Percentiles rank a stretch among this genome's conserved stretches.
Evolutionary conservation across 352 stramenopile species (phyloP).

Genomic region (Phytophthora cryptogea): DNA sequence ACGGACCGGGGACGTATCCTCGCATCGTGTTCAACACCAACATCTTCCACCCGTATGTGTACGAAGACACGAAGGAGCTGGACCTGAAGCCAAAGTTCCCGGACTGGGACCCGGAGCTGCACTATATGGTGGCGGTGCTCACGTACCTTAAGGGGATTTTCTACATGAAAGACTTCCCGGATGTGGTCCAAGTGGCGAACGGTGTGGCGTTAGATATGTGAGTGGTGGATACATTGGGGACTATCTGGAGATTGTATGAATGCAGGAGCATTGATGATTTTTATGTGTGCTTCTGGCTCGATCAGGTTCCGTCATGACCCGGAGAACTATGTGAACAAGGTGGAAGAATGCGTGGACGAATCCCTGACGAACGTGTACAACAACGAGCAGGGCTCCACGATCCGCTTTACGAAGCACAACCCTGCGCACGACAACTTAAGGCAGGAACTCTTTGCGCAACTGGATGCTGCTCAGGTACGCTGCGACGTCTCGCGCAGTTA

Average conservation of each 20-base stretch:
- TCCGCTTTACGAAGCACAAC: constrained; percentile 86
- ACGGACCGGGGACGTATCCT: constrained; percentile 92
- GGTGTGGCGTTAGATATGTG: constrained; percentile 86
- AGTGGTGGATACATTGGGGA: constrained; percentile 15
- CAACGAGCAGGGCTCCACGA: constrained; percentile 91
- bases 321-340: constrained; percentile 88
- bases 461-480: constrained; percentile 42
- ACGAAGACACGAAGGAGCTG: constrained; percentile 85
- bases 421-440: constrained; percentile 81
- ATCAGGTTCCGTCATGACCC: constrained; percentile 79
- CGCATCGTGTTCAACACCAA: constrained; percentile 92
- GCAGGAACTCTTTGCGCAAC: constrained; percentile 78
- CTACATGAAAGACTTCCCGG: constrained; percentile 95
- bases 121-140: constrained; percentile 96
- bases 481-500: neutral
- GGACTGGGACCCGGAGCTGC: constrained; percentile 92
- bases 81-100: constrained; percentile 93
- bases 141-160: constrained; percentile 98
- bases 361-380: constrained; percentile 94
- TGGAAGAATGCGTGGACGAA: constrained; percentile 92
- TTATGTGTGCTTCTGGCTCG: neutral
- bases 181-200: constrained; percentile 73
- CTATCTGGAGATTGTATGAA: neutral
- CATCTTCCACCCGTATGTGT: constrained; percentile 95
- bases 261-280: constrained; percentile 5